Conservation (phyloP, 306 rosid species). For the Mimosa pudica region DNA sequence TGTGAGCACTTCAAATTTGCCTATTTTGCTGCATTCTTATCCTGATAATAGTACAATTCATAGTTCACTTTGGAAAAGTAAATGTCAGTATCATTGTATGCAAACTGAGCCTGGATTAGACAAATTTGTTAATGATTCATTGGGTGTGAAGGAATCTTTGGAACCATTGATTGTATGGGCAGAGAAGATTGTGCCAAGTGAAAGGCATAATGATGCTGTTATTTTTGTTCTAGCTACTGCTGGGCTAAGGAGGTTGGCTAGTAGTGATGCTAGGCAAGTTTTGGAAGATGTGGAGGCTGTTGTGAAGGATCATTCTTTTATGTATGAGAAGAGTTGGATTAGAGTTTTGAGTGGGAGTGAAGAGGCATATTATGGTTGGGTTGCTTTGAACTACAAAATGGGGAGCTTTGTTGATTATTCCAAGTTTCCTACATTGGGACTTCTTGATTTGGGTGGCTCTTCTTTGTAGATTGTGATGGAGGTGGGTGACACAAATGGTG, state of each 20-base stretch:
- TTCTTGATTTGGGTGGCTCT: conserved; percentile 88
- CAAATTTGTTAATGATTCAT: conserved; percentile 62
- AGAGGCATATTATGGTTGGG: conserved; percentile 93
- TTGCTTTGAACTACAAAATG: conserved; percentile 80
- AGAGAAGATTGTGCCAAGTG: conserved; percentile 52
- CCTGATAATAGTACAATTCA: conserved; percentile 57
- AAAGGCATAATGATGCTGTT: conserved; percentile 55
- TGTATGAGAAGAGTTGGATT: conserved; percentile 62
- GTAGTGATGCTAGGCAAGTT: conserved; percentile 44
- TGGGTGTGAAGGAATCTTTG: conserved; percentile 61
- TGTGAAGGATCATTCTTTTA: conserved; percentile 50
- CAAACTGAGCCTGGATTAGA: conserved; percentile 89
- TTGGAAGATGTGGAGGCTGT: conserved; percentile 62
- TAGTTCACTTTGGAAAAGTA: conserved; percentile 49
- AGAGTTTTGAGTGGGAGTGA: conserved; percentile 86
- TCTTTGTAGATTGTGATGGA: conserved; percentile 80
- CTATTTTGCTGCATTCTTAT: conserved; percentile 60
- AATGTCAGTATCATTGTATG: conserved; percentile 78
- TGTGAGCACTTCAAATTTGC: conserved; percentile 43
- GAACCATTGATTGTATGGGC: conserved; percentile 78
- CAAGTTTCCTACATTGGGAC: conserved; percentile 60
- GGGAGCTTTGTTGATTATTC: conserved; percentile 47
- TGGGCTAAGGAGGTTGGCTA: conserved; percentile 64
- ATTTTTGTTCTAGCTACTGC: conserved; percentile 81
- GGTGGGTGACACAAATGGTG: conserved; percentile 46